These are phyloP conservation scores for Tetraselmis striata DNA, from an alignment of 139 green algal species.

Conservation along the genomic window DNA sequence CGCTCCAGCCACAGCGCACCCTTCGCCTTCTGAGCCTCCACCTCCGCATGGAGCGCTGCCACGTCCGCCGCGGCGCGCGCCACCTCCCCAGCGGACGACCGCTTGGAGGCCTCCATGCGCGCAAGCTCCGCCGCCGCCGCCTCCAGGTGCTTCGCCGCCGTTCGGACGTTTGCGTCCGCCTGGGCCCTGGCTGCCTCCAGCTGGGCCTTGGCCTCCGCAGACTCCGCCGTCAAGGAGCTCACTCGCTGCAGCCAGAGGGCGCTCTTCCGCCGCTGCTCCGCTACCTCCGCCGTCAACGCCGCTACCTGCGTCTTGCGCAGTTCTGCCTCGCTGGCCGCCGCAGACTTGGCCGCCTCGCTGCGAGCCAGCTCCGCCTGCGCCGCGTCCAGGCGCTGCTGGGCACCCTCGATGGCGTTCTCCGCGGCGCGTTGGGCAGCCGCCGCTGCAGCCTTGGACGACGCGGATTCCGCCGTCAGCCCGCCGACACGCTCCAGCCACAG, in stretches of 20 bases:
- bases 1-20: neutral
- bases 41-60: neutral
- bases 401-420: neutral
- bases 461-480: neutral
- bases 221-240: neutral
- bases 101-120: neutral
- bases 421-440: neutral
- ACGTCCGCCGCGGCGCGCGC: neutral
- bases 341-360: neutral
- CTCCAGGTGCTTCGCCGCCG: neutral
- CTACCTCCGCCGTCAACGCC: neutral
- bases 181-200: neutral
- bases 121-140: neutral
- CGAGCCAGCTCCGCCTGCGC: neutral
- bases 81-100: neutral
- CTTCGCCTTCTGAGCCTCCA: neutral
- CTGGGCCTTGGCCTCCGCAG: neutral
- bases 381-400: neutral
- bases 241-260: neutral
- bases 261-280: neutral
- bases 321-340: neutral
- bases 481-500: neutral
- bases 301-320: too few species aligned
- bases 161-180: neutral
- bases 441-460: neutral